phyloP scores from a whole-genome alignment of 495 filamentous ascomycete genomes.

The Aspergillus nidulans region DNA sequence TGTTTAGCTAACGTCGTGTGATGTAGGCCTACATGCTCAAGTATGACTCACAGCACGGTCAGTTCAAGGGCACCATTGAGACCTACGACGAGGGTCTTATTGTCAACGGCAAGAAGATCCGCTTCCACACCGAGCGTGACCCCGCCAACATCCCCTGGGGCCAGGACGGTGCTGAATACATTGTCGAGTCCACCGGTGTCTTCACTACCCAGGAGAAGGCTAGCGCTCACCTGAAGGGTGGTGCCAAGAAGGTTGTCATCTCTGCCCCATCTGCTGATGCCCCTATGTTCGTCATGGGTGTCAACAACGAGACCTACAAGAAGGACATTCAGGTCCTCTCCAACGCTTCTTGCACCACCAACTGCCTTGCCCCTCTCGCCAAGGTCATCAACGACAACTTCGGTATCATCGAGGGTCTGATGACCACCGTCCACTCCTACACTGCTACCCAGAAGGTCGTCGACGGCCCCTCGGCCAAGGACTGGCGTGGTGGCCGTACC shows the following conservation, averaged over 20 bases:
- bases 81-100: slow-evolving; percentile 69
- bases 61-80: slow-evolving; percentile 88
- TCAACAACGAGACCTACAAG: slow-evolving; percentile 92
- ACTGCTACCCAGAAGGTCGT: slow-evolving; percentile 99
- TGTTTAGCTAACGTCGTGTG: slow-evolving; percentile 12
- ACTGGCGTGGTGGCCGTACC: slow-evolving; percentile 98
- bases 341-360: slow-evolving; percentile 99
- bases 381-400: slow-evolving; percentile 99
- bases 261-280: slow-evolving; percentile 98
- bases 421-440: slow-evolving; percentile 99
- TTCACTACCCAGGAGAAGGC: slow-evolving; percentile 99
- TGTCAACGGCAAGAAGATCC: slow-evolving; percentile 93
- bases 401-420: slow-evolving; percentile 95
- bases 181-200: slow-evolving; percentile 98
- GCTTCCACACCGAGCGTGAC: slow-evolving; percentile 93
- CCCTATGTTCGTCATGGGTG: slow-evolving; percentile 99
- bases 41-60: slow-evolving; percentile 95
- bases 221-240: slow-evolving; percentile 91
- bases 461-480: slow-evolving; percentile 94
- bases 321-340: slow-evolving; percentile 87
- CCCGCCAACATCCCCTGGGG: slow-evolving; percentile 88
- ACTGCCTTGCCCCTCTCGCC: slow-evolving; percentile 97
- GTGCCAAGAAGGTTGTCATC: slow-evolving; percentile 99
- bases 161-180: slow-evolving; percentile 84
- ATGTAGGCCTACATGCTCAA: slow-evolving; percentile 95